Evolutionary conservation across 1,284 basidiomycete genomes (phyloP).

Genomic region (Puccinia polysora): DNA sequence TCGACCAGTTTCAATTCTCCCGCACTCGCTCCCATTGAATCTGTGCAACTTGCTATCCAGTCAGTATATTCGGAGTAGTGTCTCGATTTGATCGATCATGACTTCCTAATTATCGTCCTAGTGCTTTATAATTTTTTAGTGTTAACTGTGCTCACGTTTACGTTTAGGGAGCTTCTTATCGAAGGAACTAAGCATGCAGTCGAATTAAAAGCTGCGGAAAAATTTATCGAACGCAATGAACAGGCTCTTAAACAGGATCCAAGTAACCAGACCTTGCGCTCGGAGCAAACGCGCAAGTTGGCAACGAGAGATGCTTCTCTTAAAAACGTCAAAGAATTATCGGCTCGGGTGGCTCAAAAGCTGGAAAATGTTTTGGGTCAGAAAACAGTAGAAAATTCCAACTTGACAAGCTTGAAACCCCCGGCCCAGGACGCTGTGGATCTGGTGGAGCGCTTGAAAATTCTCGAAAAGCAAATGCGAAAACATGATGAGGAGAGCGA

Average conservation of each 20-base stretch:
- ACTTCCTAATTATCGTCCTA: too few relatives aligned
- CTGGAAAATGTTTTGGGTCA: neutral
- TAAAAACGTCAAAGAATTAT: neutral
- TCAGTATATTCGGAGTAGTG: too few relatives aligned
- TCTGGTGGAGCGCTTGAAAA: neutral
- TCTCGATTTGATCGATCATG: too few relatives aligned
- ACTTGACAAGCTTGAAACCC: too few relatives aligned
- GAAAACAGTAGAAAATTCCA: too few relatives aligned
- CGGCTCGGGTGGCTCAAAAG: neutral
- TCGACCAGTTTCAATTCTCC: too few relatives aligned
- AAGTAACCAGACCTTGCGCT: neutral
- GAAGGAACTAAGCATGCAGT: constrained; percentile 3
- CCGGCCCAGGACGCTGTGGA: too few relatives aligned
- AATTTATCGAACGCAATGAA: neutral
- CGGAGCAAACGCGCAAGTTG: neutral
- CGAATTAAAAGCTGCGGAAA: constrained; percentile 6
- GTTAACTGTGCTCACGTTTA: too few relatives aligned
- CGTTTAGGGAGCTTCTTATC: neutral
- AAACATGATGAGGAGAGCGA: constrained; percentile 10
- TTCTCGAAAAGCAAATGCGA: constrained; percentile 17
- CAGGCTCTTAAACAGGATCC: neutral
- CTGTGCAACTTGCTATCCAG: too few relatives aligned
- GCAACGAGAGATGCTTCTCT: neutral
- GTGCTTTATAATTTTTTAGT: too few relatives aligned
- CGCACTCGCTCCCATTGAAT: too few relatives aligned